Conservation (phyloP, 2,329 filamentous ascomycete species). For the Macrophomina tecta region DNA sequence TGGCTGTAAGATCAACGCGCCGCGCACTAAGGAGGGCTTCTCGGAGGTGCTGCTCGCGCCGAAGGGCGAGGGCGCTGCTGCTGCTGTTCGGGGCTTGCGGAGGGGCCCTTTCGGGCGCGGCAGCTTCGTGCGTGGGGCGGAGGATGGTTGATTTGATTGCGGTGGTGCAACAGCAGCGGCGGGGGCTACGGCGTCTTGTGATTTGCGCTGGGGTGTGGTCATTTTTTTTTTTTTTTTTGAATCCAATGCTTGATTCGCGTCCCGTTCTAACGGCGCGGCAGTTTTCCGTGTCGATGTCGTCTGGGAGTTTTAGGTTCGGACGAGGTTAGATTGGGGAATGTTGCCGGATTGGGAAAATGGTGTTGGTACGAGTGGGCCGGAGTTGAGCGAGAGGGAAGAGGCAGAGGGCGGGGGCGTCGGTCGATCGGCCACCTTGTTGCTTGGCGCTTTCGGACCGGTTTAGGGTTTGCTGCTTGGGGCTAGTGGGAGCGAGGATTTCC, state of each 20-base stretch:
- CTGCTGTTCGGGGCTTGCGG: too few species aligned
- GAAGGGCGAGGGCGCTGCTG: neutral
- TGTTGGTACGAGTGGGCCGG: constrained; percentile 6
- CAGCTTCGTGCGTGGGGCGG: too few species aligned
- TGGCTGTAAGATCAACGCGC: neutral
- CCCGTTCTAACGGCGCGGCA: too few species aligned
- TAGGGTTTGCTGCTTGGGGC: neutral
- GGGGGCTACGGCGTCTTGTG: neutral
- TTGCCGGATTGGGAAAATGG: constrained; percentile 22
- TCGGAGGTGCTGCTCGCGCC: neutral
- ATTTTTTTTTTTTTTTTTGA: too few species aligned
- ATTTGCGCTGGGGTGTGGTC: neutral
- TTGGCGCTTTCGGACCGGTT: neutral
- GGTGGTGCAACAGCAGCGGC: too few species aligned
- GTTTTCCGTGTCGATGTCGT: too few species aligned
- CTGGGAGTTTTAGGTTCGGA: neutral
- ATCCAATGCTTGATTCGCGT: too few species aligned
- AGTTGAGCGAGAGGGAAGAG: constrained; percentile 2
- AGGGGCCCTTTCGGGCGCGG: neutral
- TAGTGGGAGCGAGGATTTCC: neutral
- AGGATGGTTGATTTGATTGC: too few species aligned
- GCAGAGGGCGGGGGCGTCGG: neutral
- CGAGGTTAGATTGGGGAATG: neutral
- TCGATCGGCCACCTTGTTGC: too few species aligned
- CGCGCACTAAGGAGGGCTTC: constrained; percentile 11